Base-by-base conservation (phyloP, 108 stramenopile genomes). In the Discostella pseudostelligera region DNA sequence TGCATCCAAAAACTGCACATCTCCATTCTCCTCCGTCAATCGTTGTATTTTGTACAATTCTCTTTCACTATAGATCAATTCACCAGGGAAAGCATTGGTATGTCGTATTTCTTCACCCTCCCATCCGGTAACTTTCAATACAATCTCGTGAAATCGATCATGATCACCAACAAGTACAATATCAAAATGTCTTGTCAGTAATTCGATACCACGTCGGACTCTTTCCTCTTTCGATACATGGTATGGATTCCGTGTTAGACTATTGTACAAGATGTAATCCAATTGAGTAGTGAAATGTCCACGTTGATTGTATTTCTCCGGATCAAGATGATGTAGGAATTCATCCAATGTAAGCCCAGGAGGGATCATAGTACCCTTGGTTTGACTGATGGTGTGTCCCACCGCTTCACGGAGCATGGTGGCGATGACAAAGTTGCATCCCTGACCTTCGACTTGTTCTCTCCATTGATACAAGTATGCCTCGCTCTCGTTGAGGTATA, bases 1-100 rank as follows among this genome's bases (percentile, higher is more conserved):
- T 37, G 77, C 77, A 67, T 78, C 77, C 49, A 78, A 67, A 62
- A 78, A 78, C 48, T 55, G 24, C 10, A 78, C 77, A 53, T 70
- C 77, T n/a, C 77, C 77, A 49, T 78, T 78, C 47, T 26, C 65
- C 44, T 70, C 77, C 1, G 70, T 78, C 39, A 78, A n/a, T n/a
- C n/a, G n/a, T n/a, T 70, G 65, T 39, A 78, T n/a, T n/a, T n/a
- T n/a, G n/a, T n/a, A n/a, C n/a, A n/a, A n/a, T n/a, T n/a, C n/a
- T n/a, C n/a, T n/a, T n/a, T n/a, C n/a, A n/a, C n/a, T n/a, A n/a
- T n/a, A n/a, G n/a, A n/a, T n/a, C n/a, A n/a, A n/a, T n/a, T n/a
- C n/a, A n/a, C n/a, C n/a, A n/a, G n/a, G n/a, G n/a, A n/a, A n/a
- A n/a, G n/a, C 42, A 43, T n/a, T 16, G n/a, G 9, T 8, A 43